phyloP scores from a whole-genome alignment of 2,329 filamentous ascomycete species.

The Teratosphaeria destructans region DNA sequence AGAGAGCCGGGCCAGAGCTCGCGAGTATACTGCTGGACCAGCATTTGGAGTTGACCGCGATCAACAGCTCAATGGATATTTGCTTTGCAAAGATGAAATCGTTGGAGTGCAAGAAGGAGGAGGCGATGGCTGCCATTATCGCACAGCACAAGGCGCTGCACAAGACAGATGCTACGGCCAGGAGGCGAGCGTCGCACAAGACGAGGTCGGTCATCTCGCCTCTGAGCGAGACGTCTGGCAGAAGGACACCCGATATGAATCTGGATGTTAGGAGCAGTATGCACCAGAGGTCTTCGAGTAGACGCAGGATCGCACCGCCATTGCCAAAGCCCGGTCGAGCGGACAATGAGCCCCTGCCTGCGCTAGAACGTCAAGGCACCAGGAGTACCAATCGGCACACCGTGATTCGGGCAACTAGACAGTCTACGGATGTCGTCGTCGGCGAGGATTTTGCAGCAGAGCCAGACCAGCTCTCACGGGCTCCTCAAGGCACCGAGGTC shows the following conservation, averaged over 20 bases:
- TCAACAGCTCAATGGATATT: slow-evolving; percentile 25
- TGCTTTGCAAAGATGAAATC: slow-evolving; percentile 24
- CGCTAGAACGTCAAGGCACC: not conserved
- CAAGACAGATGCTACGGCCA: not conserved
- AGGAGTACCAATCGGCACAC: not conserved
- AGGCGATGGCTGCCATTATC: slow-evolving; percentile 14
- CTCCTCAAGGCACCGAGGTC: slow-evolving; percentile 2
- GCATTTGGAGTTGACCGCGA: slow-evolving; percentile 20
- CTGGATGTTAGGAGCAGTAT: not conserved
- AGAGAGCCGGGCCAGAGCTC: slow-evolving; percentile 15
- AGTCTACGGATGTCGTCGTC: not conserved
- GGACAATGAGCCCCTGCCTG: not conserved
- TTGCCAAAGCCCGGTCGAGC: not conserved
- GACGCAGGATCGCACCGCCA: not conserved
- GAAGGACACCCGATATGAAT: not conserved
- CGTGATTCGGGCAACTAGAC: not conserved
- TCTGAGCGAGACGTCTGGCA: not conserved
- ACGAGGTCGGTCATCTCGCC: not conserved
- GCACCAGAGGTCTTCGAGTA: not conserved
- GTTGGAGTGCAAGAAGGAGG: slow-evolving; percentile 22
- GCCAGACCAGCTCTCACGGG: not conserved
- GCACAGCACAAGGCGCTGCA: slow-evolving; percentile 2
- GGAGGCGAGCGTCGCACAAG: not conserved
- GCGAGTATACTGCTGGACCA: slow-evolving; percentile 20
- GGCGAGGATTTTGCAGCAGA: not conserved